A percentile compares a stretch with the other conserved stretches of the same genome.
Conservation (phyloP, 495 filamentous ascomycete genomes). For the Penicillium argentinense region DNA sequence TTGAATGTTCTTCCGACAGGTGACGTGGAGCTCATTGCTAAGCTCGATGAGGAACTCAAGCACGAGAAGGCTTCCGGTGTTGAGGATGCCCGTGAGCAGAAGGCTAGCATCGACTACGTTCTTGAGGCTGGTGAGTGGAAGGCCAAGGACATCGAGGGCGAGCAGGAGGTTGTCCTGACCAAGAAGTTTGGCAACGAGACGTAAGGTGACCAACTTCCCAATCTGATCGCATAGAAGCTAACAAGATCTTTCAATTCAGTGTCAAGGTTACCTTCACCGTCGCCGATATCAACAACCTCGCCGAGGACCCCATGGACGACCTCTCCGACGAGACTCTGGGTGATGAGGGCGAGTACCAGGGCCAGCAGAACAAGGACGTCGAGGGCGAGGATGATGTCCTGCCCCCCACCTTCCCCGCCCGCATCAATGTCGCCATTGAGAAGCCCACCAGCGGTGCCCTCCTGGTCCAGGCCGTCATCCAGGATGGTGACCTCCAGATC, state of each 20-base stretch:
- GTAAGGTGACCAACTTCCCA: slow-evolving; percentile 39
- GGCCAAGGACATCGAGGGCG: slow-evolving; percentile 74
- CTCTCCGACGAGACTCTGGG: slow-evolving; percentile 45
- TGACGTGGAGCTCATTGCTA: slow-evolving; percentile 48
- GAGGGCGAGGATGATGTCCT: slow-evolving; percentile 59
- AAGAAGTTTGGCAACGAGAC: slow-evolving; percentile 85
- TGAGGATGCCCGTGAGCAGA: slow-evolving; percentile 52
- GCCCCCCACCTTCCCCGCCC: slow-evolving; percentile 66
- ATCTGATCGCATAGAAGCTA: slow-evolving; percentile 3
- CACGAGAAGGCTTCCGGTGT: slow-evolving; percentile 45
- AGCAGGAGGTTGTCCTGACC: slow-evolving; percentile 82
- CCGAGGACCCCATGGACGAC: slow-evolving; percentile 54
- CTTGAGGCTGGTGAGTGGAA: slow-evolving; percentile 68
- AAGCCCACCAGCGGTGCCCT: slow-evolving; percentile 80
- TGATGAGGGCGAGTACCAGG: slow-evolving; percentile 52
- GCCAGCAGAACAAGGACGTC: slow-evolving; percentile 54
- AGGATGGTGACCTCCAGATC: slow-evolving; percentile 84
- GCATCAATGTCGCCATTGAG: slow-evolving; percentile 84
- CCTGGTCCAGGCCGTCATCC: slow-evolving; percentile 80
- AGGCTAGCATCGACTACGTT: slow-evolving; percentile 72
- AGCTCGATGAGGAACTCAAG: slow-evolving; percentile 49
- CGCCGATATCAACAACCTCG: slow-evolving; percentile 77
- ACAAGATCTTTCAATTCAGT: slow-evolving; percentile 40
- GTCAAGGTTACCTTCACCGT: slow-evolving; percentile 94
- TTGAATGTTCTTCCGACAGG: slow-evolving; percentile 26